Conservation (phyloP, 2,329 filamentous ascomycete species). For the Aspergillus ustus region DNA sequence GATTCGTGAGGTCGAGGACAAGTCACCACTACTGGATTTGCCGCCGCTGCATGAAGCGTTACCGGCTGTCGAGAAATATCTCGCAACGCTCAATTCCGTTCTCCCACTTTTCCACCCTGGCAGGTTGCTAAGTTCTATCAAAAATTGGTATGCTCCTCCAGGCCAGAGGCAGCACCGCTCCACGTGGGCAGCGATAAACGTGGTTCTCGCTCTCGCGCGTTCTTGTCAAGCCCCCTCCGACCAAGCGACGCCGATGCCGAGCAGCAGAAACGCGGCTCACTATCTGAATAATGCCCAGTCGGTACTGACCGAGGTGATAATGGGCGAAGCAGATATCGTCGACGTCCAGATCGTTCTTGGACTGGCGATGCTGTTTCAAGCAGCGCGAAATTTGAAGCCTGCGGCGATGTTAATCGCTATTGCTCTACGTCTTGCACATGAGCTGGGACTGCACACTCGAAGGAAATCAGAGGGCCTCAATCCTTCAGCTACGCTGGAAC, state of each 20-base stretch:
- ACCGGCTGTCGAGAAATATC: neutral
- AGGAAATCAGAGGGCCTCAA: too few species aligned
- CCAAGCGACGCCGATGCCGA: neutral
- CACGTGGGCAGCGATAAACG: conserved; percentile 3
- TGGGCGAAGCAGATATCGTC: neutral
- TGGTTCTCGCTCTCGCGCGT: neutral
- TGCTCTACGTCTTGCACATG: neutral
- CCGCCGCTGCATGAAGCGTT: neutral
- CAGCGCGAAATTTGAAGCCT: neutral
- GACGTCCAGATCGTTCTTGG: neutral
- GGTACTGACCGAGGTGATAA: neutral
- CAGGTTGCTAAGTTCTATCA: neutral
- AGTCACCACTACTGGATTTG: neutral
- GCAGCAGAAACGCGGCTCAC: neutral
- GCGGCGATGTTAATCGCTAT: neutral
- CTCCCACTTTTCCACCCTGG: neutral
- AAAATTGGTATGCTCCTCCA: neutral
- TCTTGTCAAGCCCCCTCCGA: neutral
- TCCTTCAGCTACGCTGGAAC: neutral
- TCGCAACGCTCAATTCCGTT: neutral
- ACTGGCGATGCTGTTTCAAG: neutral
- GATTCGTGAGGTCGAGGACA: neutral
- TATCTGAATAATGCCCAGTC: neutral
- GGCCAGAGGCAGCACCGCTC: neutral
- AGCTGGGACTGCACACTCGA: neutral